These are phyloP conservation scores for Radiomyces spectabilis DNA, from an alignment of 192 early-diverging fungal genomes.

Conservation along the genomic window DNA sequence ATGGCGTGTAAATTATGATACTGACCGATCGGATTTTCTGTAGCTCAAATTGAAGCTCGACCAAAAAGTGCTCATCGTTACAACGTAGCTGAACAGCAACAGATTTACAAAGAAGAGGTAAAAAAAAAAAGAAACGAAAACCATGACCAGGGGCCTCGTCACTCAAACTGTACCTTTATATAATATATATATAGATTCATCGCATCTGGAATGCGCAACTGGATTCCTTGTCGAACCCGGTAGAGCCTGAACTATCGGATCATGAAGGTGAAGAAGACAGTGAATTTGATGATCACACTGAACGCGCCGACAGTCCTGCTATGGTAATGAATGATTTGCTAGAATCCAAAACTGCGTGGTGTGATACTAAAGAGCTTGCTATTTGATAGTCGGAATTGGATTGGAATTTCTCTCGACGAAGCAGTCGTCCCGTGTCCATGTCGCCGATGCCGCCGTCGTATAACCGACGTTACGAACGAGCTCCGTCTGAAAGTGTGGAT, in stretches of 20 bases:
- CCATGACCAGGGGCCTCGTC: no score
- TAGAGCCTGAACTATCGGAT: constrained; percentile 42
- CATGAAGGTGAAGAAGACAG: constrained; percentile 47
- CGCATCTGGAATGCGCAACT: constrained; percentile 92
- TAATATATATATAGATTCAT: constrained; percentile 47
- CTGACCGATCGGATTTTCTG: no score
- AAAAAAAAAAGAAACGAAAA: not conserved
- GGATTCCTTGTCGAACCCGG: constrained; percentile 47
- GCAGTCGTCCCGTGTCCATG: constrained; percentile 10
- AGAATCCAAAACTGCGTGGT: not conserved
- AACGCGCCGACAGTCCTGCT: constrained; percentile 20
- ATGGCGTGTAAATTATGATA: no score
- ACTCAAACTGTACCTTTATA: no score
- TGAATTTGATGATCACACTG: constrained; percentile 37
- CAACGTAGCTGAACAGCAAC: constrained; percentile 90
- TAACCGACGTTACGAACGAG: constrained; percentile 9
- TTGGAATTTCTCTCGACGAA: constrained; percentile 1
- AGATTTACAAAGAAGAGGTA: constrained; percentile 86
- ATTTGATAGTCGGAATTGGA: constrained; percentile 11
- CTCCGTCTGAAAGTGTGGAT: constrained; percentile 23
- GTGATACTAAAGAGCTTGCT: not conserved
- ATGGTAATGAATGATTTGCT: constrained; percentile 4
- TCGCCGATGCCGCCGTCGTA: constrained; percentile 11
- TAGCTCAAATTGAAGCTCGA: constrained; percentile 69
- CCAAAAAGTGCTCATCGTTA: constrained; percentile 80